phyloP scores from a whole-genome alignment of 2,329 filamentous ascomycete species.

The Alternaria longipes region DNA sequence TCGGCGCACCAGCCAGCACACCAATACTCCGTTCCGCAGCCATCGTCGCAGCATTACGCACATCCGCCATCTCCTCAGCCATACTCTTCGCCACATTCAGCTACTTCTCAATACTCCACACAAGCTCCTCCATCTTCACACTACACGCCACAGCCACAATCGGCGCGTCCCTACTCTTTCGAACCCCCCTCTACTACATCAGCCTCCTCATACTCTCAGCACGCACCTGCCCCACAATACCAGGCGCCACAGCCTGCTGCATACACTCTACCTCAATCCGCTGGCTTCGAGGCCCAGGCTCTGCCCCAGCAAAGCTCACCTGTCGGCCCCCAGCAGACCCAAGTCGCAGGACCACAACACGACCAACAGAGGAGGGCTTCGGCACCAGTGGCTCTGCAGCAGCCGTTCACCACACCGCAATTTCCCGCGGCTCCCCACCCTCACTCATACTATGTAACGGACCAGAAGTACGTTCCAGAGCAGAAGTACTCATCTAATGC shows the following conservation, averaged over 20 bases:
- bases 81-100: conserved; percentile 33
- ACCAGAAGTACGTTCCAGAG: conserved; percentile 37
- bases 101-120: conserved; percentile 32
- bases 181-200: conserved; percentile 27
- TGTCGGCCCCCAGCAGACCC: conserved; percentile 24
- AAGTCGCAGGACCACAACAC: conserved; percentile 28
- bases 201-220: conserved; percentile 35
- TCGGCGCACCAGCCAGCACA: conserved; percentile 28
- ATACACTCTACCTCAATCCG: conserved; percentile 36
- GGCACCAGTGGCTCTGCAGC: conserved; percentile 42
- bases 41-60: conserved; percentile 31
- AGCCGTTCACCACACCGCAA: conserved; percentile 33
- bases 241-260: conserved; percentile 35
- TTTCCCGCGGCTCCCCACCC: conserved; percentile 37
- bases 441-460: conserved; percentile 42
- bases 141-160: conserved; percentile 32
- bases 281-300: conserved; percentile 35
- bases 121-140: conserved; percentile 28
- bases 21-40: conserved; percentile 37
- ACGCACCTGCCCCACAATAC: conserved; percentile 32
- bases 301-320: conserved; percentile 29
- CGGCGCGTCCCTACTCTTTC: conserved; percentile 33
- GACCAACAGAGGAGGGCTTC: conserved; percentile 44
- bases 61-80: conserved; percentile 39
- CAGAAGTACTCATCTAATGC: conserved; percentile 22